A percentile compares a stretch with the other conserved stretches of the same genome.
Evolutionary conservation across 2,329 filamentous ascomycete genomes (phyloP).

Genomic region (Pseudogymnoascus sp.): DNA sequence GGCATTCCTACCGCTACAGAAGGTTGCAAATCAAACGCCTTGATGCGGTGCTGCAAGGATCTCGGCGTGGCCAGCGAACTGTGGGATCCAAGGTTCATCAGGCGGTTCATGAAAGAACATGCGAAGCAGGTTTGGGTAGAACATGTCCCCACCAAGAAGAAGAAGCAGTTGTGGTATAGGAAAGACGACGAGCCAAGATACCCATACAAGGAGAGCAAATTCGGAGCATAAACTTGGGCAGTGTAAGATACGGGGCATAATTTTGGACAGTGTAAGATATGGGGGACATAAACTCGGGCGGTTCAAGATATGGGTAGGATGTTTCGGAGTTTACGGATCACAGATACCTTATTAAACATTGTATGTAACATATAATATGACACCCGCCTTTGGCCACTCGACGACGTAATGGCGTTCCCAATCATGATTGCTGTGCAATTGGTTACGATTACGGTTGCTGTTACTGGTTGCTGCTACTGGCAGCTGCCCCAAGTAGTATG

Average conservation of each 20-base stretch:
- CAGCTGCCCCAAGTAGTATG: not conserved
- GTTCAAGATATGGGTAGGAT: not conserved
- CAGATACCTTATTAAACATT: slow-evolving; percentile 5
- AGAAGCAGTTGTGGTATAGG: slow-evolving; percentile 74
- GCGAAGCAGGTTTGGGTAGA: slow-evolving; percentile 83
- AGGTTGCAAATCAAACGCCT: slow-evolving; percentile 93
- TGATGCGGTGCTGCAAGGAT: slow-evolving; percentile 98
- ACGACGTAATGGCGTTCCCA: not conserved
- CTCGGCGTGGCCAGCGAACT: slow-evolving; percentile 88
- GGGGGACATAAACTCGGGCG: not conserved
- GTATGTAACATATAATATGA: slow-evolving; percentile 10
- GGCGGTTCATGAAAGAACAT: slow-evolving; percentile 66
- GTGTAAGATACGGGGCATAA: not conserved
- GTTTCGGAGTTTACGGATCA: slow-evolving; percentile 5
- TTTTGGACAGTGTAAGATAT: not conserved
- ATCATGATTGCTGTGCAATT: slow-evolving; percentile 2
- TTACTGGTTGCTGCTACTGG: not conserved
- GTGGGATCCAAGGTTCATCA: slow-evolving; percentile 90
- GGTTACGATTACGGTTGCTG: too few relatives aligned
- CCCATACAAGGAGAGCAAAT: slow-evolving; percentile 44
- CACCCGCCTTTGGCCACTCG: not conserved
- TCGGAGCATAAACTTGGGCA: slow-evolving; percentile 6
- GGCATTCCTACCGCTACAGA: slow-evolving; percentile 90
- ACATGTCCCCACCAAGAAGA: slow-evolving; percentile 78
- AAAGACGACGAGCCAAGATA: slow-evolving; percentile 70